Percentiles rank a stretch among this genome's conserved stretches.
phyloP scores from a whole-genome alignment of 768 basidiomycete genomes.

The Mycena kentingensis region DNA sequence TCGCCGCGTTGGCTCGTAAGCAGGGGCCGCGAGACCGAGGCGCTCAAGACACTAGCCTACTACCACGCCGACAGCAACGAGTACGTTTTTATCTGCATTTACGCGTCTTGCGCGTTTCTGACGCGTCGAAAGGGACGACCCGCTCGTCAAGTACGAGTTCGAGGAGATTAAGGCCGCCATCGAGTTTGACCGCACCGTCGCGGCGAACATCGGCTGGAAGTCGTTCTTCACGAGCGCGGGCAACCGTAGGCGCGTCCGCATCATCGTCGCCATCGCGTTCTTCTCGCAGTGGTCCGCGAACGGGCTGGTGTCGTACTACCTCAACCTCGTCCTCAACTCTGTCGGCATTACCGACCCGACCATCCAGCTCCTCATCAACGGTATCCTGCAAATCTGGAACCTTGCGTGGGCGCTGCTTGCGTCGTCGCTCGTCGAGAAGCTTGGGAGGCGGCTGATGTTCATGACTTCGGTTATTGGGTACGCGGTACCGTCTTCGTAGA shows the following conservation, averaged over 20 bases:
- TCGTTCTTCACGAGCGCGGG: constrained; percentile 66
- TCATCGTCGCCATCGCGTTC: constrained; percentile 77
- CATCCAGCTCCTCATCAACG: constrained; percentile 80
- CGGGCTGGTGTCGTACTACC: constrained; percentile 83
- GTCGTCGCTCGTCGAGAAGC: constrained; percentile 60
- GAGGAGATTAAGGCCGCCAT: constrained; percentile 81
- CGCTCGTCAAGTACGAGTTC: constrained; percentile 72
- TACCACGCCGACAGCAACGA: constrained; percentile 80
- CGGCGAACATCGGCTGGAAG: constrained; percentile 66
- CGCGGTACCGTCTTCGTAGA: no score
- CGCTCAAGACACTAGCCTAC: constrained; percentile 70
- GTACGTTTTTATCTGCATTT: constrained; percentile 31
- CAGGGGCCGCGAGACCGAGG: constrained; percentile 72
- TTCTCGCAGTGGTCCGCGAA: constrained; percentile 89
- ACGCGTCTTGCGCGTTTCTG: neutral
- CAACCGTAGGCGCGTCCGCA: constrained; percentile 74
- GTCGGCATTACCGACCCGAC: constrained; percentile 65
- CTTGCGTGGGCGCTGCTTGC: constrained; percentile 61
- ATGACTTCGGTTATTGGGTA: constrained; percentile 51
- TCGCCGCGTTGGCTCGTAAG: constrained; percentile 82
- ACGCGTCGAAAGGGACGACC: constrained; percentile 47
- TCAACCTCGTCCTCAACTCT: constrained; percentile 67
- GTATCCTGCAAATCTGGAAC: constrained; percentile 84
- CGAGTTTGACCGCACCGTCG: constrained; percentile 62
- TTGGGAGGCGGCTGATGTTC: constrained; percentile 75